Evolutionary conservation across 768 basidiomycete species (phyloP).

Genomic region (Pulveroboletus ravenelii): DNA sequence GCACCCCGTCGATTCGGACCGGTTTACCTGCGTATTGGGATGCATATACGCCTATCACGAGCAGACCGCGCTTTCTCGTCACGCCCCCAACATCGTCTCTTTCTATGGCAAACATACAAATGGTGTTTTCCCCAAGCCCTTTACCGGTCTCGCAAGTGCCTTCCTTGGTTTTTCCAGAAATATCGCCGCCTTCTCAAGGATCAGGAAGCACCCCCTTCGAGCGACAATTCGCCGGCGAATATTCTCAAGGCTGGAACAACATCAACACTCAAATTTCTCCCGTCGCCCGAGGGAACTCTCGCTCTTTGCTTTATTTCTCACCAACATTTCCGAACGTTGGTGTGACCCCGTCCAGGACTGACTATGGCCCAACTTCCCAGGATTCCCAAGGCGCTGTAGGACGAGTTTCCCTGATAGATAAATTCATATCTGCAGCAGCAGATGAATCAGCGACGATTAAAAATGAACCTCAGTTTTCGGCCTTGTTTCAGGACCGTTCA

Average conservation of each 20-base stretch:
- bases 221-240: slow-evolving; percentile 22
- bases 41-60: not conserved
- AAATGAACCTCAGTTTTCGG: not conserved
- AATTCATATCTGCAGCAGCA: slow-evolving; percentile 24
- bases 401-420: slow-evolving; percentile 27
- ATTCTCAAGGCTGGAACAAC: slow-evolving; percentile 17
- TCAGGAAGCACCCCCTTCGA: slow-evolving; percentile 27
- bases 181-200: slow-evolving; percentile 28
- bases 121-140: slow-evolving; percentile 28
- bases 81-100: slow-evolving; percentile 15
- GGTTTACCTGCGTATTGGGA: not conserved
- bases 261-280: slow-evolving; percentile 23
- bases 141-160: slow-evolving; percentile 17
- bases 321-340: not conserved
- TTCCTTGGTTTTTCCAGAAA: slow-evolving; percentile 16
- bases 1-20: not conserved
- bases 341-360: not conserved
- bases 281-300: slow-evolving; percentile 10
- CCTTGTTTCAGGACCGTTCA: slow-evolving; percentile 7
- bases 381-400: slow-evolving; percentile 2
- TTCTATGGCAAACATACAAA: slow-evolving; percentile 4
- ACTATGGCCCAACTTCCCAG: slow-evolving; percentile 4
- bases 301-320: slow-evolving; percentile 1
- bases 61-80: too few relatives aligned
- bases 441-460: slow-evolving; percentile 7